phyloP scores from a whole-genome alignment of 768 basidiomycete species.

The Rhodosporidiobolus sp. region DNA sequence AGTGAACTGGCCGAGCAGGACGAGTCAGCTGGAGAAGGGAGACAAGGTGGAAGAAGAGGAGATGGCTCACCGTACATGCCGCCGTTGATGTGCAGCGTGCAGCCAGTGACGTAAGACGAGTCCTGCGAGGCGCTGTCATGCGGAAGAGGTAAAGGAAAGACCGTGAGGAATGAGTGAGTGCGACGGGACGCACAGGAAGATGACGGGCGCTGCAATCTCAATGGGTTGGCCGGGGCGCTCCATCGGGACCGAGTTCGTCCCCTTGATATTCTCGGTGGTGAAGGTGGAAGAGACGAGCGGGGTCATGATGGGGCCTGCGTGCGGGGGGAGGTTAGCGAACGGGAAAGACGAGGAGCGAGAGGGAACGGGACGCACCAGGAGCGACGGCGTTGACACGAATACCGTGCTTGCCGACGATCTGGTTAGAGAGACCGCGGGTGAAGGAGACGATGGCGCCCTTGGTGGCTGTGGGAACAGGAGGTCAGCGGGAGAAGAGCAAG shows the following conservation, averaged over 20 bases:
- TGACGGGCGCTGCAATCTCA: conserved; percentile 56
- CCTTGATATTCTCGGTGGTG: conserved; percentile 47
- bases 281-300: conserved; percentile 50
- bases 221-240: conserved; percentile 57
- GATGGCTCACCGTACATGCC: conserved; percentile 17
- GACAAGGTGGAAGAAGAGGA: not conserved
- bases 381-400: conserved; percentile 55
- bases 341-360: conserved; percentile 11
- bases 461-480: conserved; percentile 47
- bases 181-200: conserved; percentile 49
- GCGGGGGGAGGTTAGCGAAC: not conserved
- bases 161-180: not conserved
- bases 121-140: conserved; percentile 50
- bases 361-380: conserved; percentile 2
- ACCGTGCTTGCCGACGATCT: conserved; percentile 56
- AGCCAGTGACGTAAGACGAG: conserved; percentile 54
- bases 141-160: not conserved
- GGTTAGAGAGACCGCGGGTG: conserved; percentile 56
- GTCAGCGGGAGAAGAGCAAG: not conserved
- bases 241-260: conserved; percentile 52
- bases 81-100: conserved; percentile 42
- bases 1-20: no score
- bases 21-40: not conserved
- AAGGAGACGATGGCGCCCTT: conserved; percentile 59
- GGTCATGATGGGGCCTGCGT: conserved; percentile 55